phyloP scores from a whole-genome alignment of 2,329 filamentous ascomycete genomes.

The Pseudogymnoascus sp. region DNA sequence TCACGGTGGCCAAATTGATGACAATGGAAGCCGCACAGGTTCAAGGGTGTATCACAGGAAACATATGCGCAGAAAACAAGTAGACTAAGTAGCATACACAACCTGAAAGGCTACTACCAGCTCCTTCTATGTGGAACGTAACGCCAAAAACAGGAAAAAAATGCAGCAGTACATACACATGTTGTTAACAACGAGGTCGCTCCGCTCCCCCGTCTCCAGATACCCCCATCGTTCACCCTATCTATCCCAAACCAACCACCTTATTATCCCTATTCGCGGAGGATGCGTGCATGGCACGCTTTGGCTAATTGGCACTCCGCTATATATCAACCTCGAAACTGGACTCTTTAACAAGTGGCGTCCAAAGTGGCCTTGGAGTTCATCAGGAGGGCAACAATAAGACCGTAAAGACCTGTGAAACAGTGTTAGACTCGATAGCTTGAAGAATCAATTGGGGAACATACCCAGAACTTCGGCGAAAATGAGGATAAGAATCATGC shows the following conservation, averaged over 20 bases:
- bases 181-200: constrained; percentile 22
- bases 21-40: background rate
- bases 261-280: constrained; percentile 4
- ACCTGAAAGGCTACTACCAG: constrained; percentile 22
- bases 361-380: constrained; percentile 80
- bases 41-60: background rate
- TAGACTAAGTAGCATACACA: constrained; percentile 29
- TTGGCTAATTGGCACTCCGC: constrained; percentile 4
- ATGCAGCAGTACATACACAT: constrained; percentile 26
- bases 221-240: constrained; percentile 1
- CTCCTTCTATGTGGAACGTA: constrained; percentile 29
- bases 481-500: constrained; percentile 79
- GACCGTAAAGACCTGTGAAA: constrained; percentile 80
- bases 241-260: background rate
- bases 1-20: background rate
- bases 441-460: background rate
- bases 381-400: constrained; percentile 98
- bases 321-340: background rate
- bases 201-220: constrained; percentile 6
- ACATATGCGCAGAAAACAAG: constrained; percentile 1
- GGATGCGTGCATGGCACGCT: background rate
- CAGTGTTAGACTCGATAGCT: constrained; percentile 23
- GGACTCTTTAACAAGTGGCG: constrained; percentile 47
- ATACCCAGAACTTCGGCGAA: constrained; percentile 77
- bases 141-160: constrained; percentile 25